A percentile compares a stretch with the other conserved stretches of the same genome.
Conservation (phyloP, 2,329 filamentous ascomycete genomes). For the Neofusicoccum cordaticola region DNA sequence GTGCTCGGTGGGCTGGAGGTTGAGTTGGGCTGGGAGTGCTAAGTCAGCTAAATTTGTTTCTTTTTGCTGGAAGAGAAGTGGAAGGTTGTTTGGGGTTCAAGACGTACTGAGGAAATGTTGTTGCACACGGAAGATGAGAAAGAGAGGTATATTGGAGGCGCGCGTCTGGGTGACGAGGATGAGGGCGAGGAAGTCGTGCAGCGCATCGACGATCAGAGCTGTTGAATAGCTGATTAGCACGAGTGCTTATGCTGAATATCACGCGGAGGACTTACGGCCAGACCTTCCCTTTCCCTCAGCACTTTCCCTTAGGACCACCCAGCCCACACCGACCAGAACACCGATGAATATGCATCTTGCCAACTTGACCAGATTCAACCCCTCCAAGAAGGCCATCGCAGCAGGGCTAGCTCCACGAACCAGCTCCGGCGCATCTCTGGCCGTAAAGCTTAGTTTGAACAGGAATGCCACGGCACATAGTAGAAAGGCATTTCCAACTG, state of each 20-base stretch:
- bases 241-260: no score
- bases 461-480: conserved; percentile 60
- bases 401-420: conserved; percentile 38
- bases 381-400: conserved; percentile 49
- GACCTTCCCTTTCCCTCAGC: conserved; percentile 1
- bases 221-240: no score
- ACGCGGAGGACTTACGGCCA: not conserved
- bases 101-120: conserved; percentile 49
- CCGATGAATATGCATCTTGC: conserved; percentile 34
- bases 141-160: conserved; percentile 79
- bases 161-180: conserved; percentile 85
- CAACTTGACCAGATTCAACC: conserved; percentile 32
- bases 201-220: conserved; percentile 4
- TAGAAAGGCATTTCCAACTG: conserved; percentile 24
- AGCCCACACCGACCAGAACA: conserved; percentile 22
- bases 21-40: conserved; percentile 32
- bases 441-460: conserved; percentile 89
- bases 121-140: conserved; percentile 69
- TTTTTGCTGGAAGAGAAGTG: not conserved
- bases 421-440: conserved; percentile 83
- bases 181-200: conserved; percentile 69
- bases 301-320: conserved; percentile 21
- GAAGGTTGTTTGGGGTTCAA: not conserved
- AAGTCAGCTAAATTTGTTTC: not conserved
- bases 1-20: conserved; percentile 54